Evolutionary conservation across 192 early-diverging fungal species (phyloP).

Genomic region (Coemansia sp.): DNA sequence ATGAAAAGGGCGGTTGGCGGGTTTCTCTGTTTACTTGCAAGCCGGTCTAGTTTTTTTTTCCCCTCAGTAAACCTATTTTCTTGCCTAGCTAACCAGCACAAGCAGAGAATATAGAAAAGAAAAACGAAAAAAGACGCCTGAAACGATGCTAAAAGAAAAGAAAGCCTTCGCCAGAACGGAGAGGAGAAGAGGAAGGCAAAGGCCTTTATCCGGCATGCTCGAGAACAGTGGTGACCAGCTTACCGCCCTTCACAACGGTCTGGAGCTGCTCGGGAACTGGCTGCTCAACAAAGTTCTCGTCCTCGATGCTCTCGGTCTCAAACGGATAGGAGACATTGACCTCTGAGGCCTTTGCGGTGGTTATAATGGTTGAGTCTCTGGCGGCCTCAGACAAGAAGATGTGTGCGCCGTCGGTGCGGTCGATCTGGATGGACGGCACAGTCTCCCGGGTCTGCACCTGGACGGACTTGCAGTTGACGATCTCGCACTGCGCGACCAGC

Average conservation of each 20-base stretch:
- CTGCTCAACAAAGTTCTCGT: constrained; percentile 76
- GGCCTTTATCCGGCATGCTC: constrained; percentile 75
- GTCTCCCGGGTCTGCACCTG: constrained; percentile 82
- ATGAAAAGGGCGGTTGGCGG: too few species aligned
- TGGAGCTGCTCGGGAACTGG: constrained; percentile 93
- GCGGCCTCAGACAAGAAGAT: constrained; percentile 83
- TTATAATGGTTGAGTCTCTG: constrained; percentile 73
- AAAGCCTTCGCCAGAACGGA: not conserved
- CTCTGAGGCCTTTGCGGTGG: constrained; percentile 91
- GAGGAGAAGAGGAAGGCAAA: not conserved
- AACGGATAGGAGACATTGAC: constrained; percentile 81
- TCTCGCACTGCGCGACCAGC: constrained; percentile 81
- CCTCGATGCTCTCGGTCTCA: constrained; percentile 53
- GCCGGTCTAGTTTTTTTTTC: too few species aligned
- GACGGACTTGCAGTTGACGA: constrained; percentile 88
- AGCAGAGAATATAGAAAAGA: not conserved
- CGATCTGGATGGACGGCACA: constrained; percentile 82
- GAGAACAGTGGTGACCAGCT: constrained; percentile 77
- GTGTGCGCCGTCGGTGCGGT: constrained; percentile 91
- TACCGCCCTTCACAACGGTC: constrained; percentile 79
- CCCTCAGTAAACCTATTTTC: too few species aligned
- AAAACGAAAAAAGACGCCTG: not conserved
- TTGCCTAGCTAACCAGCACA: too few species aligned
- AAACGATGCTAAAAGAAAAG: not conserved
- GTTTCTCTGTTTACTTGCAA: too few species aligned